Percentiles rank a stretch among this genome's conserved stretches.
Conservation (phyloP, 805 yeast species). For the Metschnikowia sp. region DNA sequence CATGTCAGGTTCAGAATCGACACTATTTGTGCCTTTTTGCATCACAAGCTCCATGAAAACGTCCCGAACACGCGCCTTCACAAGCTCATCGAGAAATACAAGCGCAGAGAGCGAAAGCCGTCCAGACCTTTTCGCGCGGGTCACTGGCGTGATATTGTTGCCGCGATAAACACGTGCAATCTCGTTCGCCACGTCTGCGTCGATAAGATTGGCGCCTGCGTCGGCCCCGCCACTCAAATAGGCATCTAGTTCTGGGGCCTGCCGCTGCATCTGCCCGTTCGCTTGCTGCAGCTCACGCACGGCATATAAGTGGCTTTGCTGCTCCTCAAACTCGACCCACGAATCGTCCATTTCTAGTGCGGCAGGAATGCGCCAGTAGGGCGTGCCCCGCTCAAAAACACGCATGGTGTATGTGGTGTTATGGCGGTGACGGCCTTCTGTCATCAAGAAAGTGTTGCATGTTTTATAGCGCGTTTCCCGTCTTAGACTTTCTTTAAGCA, state of each 20-base stretch:
- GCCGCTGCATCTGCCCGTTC: background rate
- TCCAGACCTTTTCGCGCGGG: background rate
- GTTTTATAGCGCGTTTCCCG: slow-evolving; percentile 18
- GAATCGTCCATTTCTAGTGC: slow-evolving; percentile 50
- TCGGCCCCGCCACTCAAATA: background rate
- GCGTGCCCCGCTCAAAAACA: background rate
- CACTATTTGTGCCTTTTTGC: slow-evolving; percentile 8
- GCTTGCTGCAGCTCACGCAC: slow-evolving; percentile 16
- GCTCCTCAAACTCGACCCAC: slow-evolving; percentile 44
- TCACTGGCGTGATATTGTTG: slow-evolving; percentile 6
- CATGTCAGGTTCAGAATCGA: background rate
- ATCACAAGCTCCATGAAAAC: slow-evolving; percentile 16
- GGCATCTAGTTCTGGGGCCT: background rate
- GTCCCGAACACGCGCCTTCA: slow-evolving; percentile 13
- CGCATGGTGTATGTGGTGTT: slow-evolving; percentile 1
- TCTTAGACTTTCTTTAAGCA: slow-evolving; percentile 29
- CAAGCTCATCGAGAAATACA: slow-evolving; percentile 21
- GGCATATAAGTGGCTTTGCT: slow-evolving; percentile 26
- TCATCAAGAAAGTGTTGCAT: background rate
- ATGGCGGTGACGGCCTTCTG: background rate
- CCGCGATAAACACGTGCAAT: slow-evolving; percentile 9
- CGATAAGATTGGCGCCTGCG: background rate
- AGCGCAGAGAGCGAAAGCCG: slow-evolving; percentile 12
- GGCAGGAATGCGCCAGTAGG: slow-evolving; percentile 47
- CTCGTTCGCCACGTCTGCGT: background rate